Evolutionary conservation across 202 grass and related monocot genomes (phyloP).

Genomic region (Musa balbisiana): DNA sequence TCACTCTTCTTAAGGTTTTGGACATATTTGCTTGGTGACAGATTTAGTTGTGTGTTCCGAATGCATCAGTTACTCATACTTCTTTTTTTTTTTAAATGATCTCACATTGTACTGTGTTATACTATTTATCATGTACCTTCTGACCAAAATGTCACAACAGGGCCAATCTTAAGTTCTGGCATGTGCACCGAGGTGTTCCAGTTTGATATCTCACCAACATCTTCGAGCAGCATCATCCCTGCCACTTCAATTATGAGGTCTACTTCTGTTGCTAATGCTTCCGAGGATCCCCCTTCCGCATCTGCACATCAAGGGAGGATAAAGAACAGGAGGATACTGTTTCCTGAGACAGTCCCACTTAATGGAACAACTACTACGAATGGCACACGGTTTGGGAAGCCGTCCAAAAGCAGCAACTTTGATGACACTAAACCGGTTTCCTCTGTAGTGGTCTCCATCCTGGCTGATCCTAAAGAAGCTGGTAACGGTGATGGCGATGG

Average conservation of each 20-base stretch:
- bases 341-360: conserved; percentile 56
- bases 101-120: too few species aligned
- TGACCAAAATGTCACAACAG: conserved; percentile 18
- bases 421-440: conserved; percentile 53
- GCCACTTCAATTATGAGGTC: conserved; percentile 48
- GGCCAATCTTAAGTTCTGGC: conserved; percentile 75
- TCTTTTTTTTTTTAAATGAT: too few species aligned
- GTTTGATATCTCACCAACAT: conserved; percentile 54
- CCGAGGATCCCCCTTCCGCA: conserved; percentile 34
- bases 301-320: conserved; percentile 35
- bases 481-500: conserved; percentile 61
- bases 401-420: conserved; percentile 49
- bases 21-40: too few species aligned
- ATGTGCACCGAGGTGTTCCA: conserved; percentile 96
- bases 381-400: conserved; percentile 42
- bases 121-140: not conserved
- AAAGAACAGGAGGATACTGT: conserved; percentile 83
- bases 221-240: conserved; percentile 57
- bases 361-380: conserved; percentile 36
- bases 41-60: too few species aligned
- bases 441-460: conserved; percentile 69
- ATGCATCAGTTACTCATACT: too few species aligned
- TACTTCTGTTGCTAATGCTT: conserved; percentile 44
- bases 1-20: too few species aligned
- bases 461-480: conserved; percentile 85